Conservation (phyloP, 2,329 filamentous ascomycete species). For the Monilinia polystroma region DNA sequence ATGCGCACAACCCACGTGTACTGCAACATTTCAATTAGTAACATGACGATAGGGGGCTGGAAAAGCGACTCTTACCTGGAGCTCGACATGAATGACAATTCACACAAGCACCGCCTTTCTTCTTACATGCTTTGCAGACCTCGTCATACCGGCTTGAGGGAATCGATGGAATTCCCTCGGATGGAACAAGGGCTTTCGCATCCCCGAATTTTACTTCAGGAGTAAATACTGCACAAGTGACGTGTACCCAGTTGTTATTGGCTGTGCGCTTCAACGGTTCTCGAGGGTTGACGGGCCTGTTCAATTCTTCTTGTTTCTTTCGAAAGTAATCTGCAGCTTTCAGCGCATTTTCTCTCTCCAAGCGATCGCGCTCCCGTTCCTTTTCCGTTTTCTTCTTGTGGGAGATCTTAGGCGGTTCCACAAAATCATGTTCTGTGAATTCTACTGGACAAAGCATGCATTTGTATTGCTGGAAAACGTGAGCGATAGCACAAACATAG, state of each 20-base stretch:
- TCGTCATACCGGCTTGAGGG: constrained; percentile 65
- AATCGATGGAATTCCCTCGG: constrained; percentile 87
- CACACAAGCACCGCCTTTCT: constrained; percentile 73
- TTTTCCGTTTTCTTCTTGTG: constrained; percentile 91
- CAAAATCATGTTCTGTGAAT: constrained; percentile 76
- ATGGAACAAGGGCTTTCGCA: constrained; percentile 76
- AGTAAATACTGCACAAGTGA: constrained; percentile 88
- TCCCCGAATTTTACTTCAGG: constrained; percentile 91
- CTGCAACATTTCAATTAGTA: constrained; percentile 29
- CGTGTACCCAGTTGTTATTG: constrained; percentile 98
- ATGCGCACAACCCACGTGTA: constrained; percentile 90
- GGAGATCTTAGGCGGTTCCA: constrained; percentile 75
- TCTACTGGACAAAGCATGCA: constrained; percentile 89
- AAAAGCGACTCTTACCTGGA: constrained; percentile 40
- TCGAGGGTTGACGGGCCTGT: constrained; percentile 78
- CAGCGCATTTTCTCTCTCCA: constrained; percentile 80
- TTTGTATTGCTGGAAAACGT: constrained; percentile 67
- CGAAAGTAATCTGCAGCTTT: constrained; percentile 80
- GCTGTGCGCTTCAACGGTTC: constrained; percentile 91
- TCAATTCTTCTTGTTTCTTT: constrained; percentile 78
- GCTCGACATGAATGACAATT: constrained; percentile 72
- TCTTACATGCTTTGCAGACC: constrained; percentile 80
- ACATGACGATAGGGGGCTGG: not conserved
- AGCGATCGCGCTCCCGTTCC: constrained; percentile 81
- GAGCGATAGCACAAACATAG: constrained; percentile 36